Base-by-base conservation (phyloP, 2,329 filamentous ascomycete species). In the Penicillium sp. region DNA sequence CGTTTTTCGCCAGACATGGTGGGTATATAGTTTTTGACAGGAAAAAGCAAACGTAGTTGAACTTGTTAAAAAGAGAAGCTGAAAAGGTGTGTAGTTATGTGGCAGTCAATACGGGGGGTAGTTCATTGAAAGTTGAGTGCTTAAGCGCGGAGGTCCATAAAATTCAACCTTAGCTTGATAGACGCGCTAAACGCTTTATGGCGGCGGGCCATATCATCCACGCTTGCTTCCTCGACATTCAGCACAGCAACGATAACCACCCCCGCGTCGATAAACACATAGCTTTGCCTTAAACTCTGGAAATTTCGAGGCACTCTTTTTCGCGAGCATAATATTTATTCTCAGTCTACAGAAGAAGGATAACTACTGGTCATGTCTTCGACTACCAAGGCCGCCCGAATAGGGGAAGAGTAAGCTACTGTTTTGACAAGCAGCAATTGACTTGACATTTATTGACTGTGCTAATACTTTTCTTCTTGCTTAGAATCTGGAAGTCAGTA, bases 1-100 rank as follows among this genome's bases (percentile, higher is more conserved):
- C 94, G 85, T 78, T 99, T 97, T 75, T 96, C 92, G 61, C 89
- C 83, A 33, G 91, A 91, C 92, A 96, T 97, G 59, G 62, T 75
- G 60, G 55, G 20, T 26, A 43, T 28, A 16, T 35, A 5, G 43
- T 46, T 24, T 12, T 43, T 45, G 20, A 26, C 16, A 21, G n/a
- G 30, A 28, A 14, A 5, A 21, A 38, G 4, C 33, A 38, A 38
- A 38, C 16, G n/a, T n/a, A n/a, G n/a, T n/a, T n/a, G n/a, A n/a
- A n/a, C n/a, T n/a, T 40, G 18, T 35, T 35, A 35, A 14, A 23
- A 20, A 43, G 20, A 12, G 14, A 43, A 21, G n/a, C 5, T n/a
- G 16, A 42, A 5, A 42, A n/a, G n/a, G n/a, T n/a, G n/a, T n/a
- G n/a, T n/a, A n/a, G n/a, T n/a, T n/a, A n/a, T n/a, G n/a, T 21